Conservation (phyloP, 164 flowering plant species). For the Platanus orientalis region DNA sequence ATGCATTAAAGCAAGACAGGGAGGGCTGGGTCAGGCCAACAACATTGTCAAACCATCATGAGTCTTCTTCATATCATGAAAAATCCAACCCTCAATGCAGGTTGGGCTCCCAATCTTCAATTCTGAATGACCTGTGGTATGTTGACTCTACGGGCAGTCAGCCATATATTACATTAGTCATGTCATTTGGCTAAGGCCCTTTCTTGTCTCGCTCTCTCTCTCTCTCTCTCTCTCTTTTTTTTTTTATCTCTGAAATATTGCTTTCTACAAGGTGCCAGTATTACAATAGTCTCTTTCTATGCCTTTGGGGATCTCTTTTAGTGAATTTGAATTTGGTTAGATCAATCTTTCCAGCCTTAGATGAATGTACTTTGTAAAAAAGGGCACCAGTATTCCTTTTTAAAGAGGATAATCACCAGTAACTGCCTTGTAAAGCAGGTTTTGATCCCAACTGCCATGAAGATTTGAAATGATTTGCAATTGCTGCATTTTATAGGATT, state of each 20-base stretch:
- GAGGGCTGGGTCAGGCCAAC: constrained; percentile 13
- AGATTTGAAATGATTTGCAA: too few species aligned
- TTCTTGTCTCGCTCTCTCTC: not conserved
- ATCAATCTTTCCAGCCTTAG: not conserved
- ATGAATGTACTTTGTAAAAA: not conserved
- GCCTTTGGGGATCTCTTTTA: not conserved
- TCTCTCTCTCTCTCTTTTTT: not conserved
- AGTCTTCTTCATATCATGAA: not conserved
- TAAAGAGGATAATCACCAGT: too few species aligned
- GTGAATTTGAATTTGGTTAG: not conserved
- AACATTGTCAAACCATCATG: not conserved
- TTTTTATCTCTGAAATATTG: too few species aligned
- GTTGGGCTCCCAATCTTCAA: not conserved
- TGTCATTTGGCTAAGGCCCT: not conserved
- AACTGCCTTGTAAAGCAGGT: too few species aligned
- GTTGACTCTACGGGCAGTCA: not conserved
- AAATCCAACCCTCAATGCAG: not conserved
- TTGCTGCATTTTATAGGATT: too few species aligned
- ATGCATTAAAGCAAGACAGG: constrained; percentile 3
- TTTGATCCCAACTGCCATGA: too few species aligned
- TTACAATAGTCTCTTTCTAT: too few species aligned
- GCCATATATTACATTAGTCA: not conserved
- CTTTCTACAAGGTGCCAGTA: too few species aligned
- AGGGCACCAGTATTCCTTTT: too few species aligned
- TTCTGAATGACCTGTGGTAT: not conserved